Conservation (phyloP, 139 green algal species). For the Chlorella sp. region DNA sequence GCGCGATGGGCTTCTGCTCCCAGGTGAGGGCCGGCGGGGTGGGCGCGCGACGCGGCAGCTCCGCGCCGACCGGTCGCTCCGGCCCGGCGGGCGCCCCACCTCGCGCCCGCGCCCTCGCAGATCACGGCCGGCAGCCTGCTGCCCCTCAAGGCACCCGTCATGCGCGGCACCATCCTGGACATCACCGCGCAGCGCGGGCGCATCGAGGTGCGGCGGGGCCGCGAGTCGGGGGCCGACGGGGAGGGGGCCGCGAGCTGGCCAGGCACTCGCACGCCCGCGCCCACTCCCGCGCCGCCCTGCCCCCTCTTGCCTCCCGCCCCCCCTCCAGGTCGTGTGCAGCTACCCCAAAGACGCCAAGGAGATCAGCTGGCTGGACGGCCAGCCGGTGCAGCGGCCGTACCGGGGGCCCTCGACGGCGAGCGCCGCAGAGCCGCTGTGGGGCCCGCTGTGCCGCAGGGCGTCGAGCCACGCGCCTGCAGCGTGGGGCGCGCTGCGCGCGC, state of each 20-base stretch:
- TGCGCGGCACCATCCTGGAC: conserved; percentile 66
- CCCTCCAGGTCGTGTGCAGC: conserved; percentile 39
- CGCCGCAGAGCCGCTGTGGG: too few species aligned
- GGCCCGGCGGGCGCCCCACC: too few species aligned
- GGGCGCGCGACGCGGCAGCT: too few species aligned
- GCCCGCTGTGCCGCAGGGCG: too few species aligned
- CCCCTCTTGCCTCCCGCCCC: not conserved
- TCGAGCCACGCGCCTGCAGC: too few species aligned
- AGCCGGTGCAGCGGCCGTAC: conserved; percentile 54
- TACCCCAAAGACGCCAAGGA: conserved; percentile 55
- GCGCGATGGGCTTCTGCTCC: conserved; percentile 60
- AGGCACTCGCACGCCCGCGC: too few species aligned
- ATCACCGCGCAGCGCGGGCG: conserved; percentile 45
- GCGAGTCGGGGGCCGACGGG: too few species aligned
- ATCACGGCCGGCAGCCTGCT: conserved; percentile 67
- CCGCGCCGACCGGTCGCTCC: too few species aligned
- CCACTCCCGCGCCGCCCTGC: not conserved
- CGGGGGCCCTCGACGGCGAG: too few species aligned
- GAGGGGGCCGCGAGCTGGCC: too few species aligned
- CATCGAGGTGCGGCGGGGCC: conserved; percentile 38
- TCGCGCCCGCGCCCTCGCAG: conserved; percentile 6
- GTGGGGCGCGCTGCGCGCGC: too few species aligned
- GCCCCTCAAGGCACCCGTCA: conserved; percentile 58
- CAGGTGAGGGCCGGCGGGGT: conserved; percentile 53
- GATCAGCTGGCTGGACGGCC: conserved; percentile 57